Percentiles rank a stretch among this genome's conserved stretches.
Evolutionary conservation across 1,139 yeast genomes (phyloP).

Genomic region (Kazachstania sp.): DNA sequence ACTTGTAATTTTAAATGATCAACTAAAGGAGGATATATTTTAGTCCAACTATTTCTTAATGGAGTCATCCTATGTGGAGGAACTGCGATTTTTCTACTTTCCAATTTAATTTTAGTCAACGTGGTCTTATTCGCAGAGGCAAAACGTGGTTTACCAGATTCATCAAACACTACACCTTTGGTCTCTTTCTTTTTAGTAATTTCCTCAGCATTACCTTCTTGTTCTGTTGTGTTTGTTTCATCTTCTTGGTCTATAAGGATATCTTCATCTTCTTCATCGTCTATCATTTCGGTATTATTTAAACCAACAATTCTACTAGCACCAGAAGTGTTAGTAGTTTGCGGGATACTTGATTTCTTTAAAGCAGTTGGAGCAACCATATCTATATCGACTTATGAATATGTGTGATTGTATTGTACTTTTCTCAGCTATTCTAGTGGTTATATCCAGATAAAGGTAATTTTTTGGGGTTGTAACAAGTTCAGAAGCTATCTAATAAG

Average conservation of each 20-base stretch:
- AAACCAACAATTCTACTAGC: conserved; percentile 24
- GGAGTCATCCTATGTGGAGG: conserved; percentile 98
- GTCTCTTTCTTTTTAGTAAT: conserved; percentile 31
- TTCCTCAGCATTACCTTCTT: conserved; percentile 18
- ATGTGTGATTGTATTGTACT: background rate
- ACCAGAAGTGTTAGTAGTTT: conserved; percentile 8
- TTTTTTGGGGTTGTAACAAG: too few species aligned
- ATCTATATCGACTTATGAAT: background rate
- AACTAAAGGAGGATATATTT: conserved; percentile 90
- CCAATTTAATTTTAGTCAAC: conserved; percentile 62
- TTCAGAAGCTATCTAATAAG: too few species aligned
- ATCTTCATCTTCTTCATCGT: conserved; percentile 44
- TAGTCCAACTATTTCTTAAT: conserved; percentile 79
- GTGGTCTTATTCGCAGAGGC: conserved; percentile 60
- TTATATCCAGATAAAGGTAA: too few species aligned
- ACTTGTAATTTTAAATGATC: conserved; percentile 92
- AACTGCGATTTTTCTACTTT: conserved; percentile 79
- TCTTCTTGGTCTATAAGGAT: conserved; percentile 53
- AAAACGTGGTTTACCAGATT: conserved; percentile 84
- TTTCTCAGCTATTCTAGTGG: background rate
- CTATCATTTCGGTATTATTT: conserved; percentile 19
- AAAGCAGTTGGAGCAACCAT: conserved; percentile 72
- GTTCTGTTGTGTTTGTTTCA: conserved; percentile 33
- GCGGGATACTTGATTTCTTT: conserved; percentile 23
- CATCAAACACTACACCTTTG: conserved; percentile 64